A percentile compares a stretch with the other conserved stretches of the same genome.
Conservation (phyloP, 495 filamentous ascomycete genomes). For the Aspergillus ostianus region DNA sequence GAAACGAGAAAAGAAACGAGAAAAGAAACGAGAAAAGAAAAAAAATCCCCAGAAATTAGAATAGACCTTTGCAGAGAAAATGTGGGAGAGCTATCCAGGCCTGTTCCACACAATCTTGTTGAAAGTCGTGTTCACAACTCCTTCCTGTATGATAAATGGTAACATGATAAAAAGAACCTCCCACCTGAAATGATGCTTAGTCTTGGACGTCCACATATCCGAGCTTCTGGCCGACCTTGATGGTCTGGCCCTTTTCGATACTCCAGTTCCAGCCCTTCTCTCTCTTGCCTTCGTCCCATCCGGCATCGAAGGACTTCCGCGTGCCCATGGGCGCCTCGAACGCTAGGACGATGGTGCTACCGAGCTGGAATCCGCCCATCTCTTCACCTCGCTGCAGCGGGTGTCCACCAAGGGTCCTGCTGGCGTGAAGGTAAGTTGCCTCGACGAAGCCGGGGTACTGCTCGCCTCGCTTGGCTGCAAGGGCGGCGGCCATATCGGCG, state of each 20-base stretch:
- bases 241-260: conserved; percentile 78
- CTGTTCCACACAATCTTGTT: not conserved
- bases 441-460: conserved; percentile 83
- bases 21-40: not conserved
- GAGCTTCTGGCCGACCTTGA: conserved; percentile 85
- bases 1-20: not conserved
- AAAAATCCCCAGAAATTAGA: not conserved
- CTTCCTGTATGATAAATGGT: not conserved
- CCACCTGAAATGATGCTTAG: conserved; percentile 8
- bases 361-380: conserved; percentile 97
- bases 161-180: not conserved
- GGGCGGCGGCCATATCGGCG: conserved; percentile 76
- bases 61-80: not conserved
- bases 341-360: conserved; percentile 91
- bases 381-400: conserved; percentile 85
- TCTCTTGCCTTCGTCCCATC: conserved; percentile 52
- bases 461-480: conserved; percentile 72
- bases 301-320: conserved; percentile 63
- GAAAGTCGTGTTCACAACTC: not conserved
- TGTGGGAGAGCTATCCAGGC: not conserved
- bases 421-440: conserved; percentile 81
- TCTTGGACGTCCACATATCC: conserved; percentile 55
- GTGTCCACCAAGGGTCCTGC: conserved; percentile 74
- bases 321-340: conserved; percentile 85
- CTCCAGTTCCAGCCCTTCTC: conserved; percentile 77